These are phyloP conservation scores for Phaeosphaeria sp. DNA, from an alignment of 2,329 filamentous ascomycete species.

Conservation along the genomic window DNA sequence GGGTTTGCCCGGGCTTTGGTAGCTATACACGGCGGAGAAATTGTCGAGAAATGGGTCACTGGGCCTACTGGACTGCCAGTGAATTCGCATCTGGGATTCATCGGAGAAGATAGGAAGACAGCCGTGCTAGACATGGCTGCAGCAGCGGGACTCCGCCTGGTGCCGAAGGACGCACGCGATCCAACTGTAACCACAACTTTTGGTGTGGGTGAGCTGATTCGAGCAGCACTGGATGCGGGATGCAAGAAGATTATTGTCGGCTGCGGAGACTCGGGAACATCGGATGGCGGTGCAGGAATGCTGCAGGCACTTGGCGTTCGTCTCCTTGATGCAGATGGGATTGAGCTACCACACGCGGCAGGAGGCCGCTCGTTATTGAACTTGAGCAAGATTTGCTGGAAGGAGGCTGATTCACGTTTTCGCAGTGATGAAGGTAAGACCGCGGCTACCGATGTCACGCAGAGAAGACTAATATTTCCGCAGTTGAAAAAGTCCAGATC, in stretches of 20 bases:
- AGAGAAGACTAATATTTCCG: slow-evolving; percentile 5
- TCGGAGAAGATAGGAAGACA: slow-evolving; percentile 47
- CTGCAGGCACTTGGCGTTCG: slow-evolving; percentile 60
- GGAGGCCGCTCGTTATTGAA: slow-evolving; percentile 52
- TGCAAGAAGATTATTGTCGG: slow-evolving; percentile 57
- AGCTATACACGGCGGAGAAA: slow-evolving; percentile 50
- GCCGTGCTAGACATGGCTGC: slow-evolving; percentile 63
- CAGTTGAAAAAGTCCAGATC: slow-evolving; percentile 46
- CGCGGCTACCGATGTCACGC: background rate
- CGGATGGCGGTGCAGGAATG: slow-evolving; percentile 62
- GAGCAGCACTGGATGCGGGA: slow-evolving; percentile 55
- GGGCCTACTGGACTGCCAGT: slow-evolving; percentile 55
- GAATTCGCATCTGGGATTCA: slow-evolving; percentile 57
- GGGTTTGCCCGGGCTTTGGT: slow-evolving; percentile 59
- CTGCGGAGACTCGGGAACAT: slow-evolving; percentile 63
- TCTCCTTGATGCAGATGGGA: slow-evolving; percentile 50
- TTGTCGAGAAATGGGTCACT: slow-evolving; percentile 49
- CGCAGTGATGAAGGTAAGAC: slow-evolving; percentile 30
- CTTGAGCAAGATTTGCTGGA: slow-evolving; percentile 51
- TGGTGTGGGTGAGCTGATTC: slow-evolving; percentile 59
- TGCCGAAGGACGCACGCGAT: slow-evolving; percentile 54
- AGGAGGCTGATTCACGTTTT: slow-evolving; percentile 49
- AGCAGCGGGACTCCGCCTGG: slow-evolving; percentile 59
- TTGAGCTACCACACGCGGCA: slow-evolving; percentile 46
- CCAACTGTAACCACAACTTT: slow-evolving; percentile 59